These are phyloP conservation scores for Alternaria triticina DNA, from an alignment of 2,329 filamentous ascomycete genomes.

Conservation along the genomic window DNA sequence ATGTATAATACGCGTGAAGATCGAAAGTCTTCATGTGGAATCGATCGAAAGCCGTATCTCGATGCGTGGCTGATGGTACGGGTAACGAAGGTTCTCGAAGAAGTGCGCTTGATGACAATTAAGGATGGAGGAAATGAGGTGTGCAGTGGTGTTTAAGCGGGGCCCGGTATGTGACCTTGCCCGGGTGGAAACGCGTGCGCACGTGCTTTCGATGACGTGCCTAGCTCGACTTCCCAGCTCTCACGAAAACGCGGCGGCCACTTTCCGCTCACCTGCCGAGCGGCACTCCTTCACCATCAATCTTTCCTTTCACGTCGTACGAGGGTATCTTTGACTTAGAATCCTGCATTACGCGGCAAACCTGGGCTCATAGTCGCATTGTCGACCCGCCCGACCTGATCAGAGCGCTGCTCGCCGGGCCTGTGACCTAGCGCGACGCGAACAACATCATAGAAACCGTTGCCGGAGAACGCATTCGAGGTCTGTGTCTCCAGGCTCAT, in stretches of 20 bases:
- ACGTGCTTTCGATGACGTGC: not conserved
- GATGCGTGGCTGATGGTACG: not conserved
- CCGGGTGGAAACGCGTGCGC: not conserved
- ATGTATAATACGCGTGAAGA: not conserved
- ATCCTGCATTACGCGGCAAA: not conserved
- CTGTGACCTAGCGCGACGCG: not conserved
- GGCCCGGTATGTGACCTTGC: not conserved
- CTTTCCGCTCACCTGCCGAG: not conserved
- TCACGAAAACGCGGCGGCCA: not conserved
- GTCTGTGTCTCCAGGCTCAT: not conserved
- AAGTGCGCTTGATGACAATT: not conserved
- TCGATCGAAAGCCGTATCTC: not conserved
- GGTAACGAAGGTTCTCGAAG: not conserved
- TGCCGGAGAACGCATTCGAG: not conserved
- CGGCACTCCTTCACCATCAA: not conserved
- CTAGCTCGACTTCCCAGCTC: not conserved
- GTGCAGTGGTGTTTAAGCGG: not conserved
- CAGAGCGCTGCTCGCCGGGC: not conserved
- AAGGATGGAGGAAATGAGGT: not conserved
- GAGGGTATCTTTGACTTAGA: not conserved
- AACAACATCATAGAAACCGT: not conserved
- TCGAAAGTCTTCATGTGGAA: not conserved
- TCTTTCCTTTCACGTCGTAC: not conserved
- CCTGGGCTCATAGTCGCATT: not conserved
- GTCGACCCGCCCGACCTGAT: not conserved